Conservation (phyloP, 805 yeast genomes). For the Pichia cabralensis region DNA sequence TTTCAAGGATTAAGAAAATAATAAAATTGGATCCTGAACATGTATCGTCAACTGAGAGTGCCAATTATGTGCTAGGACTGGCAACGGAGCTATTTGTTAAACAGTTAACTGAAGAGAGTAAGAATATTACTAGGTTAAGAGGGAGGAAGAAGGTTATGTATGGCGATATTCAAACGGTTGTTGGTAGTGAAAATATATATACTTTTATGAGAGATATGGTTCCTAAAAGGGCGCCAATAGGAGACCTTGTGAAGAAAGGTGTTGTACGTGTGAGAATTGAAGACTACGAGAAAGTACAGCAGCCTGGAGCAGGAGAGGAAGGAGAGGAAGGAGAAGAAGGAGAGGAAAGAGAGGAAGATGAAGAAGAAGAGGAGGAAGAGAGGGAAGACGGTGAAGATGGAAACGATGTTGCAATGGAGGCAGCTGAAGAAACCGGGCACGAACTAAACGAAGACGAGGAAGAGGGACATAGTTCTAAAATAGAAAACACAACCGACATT, state of each 20-base stretch:
- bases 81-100: slow-evolving; percentile 70
- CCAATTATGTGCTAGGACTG: slow-evolving; percentile 67
- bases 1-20: slow-evolving; percentile 60
- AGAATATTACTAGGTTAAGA: slow-evolving; percentile 50
- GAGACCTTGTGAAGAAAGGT: slow-evolving; percentile 36
- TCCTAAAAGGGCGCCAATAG: slow-evolving; percentile 48
- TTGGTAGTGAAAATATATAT: slow-evolving; percentile 46
- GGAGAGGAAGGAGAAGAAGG: background rate
- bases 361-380: background rate
- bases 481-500: too few species aligned
- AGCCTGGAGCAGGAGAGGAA: slow-evolving; percentile 1
- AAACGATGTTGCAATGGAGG: background rate
- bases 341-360: slow-evolving; percentile 2
- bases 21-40: slow-evolving; percentile 72
- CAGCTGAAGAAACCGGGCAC: too few species aligned
- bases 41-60: slow-evolving; percentile 53
- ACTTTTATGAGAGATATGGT: slow-evolving; percentile 56
- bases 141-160: slow-evolving; percentile 63
- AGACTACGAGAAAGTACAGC: slow-evolving; percentile 1
- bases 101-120: slow-evolving; percentile 62
- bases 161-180: slow-evolving; percentile 60
- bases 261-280: slow-evolving; percentile 23
- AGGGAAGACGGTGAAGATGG: background rate
- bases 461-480: too few species aligned
- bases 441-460: too few species aligned